Evolutionary conservation across 331 rosid species (phyloP).

Genomic region (Rhamnella rubrinervis): DNA sequence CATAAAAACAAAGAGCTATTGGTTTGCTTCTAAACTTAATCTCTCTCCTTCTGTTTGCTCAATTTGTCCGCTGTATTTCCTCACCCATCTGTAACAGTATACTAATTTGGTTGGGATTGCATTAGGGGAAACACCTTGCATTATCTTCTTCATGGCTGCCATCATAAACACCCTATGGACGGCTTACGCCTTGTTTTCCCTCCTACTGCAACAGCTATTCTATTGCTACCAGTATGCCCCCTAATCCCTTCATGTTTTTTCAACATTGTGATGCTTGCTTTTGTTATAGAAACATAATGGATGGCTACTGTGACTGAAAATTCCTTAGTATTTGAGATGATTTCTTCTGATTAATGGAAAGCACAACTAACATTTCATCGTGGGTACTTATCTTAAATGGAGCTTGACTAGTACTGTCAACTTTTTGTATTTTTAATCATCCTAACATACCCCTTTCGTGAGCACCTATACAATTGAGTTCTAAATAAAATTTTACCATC

Average conservation of each 20-base stretch:
- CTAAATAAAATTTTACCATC: slow-evolving; percentile 26
- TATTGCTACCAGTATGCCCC: slow-evolving; percentile 62
- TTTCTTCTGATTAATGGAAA: slow-evolving; percentile 9
- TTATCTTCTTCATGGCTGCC: slow-evolving; percentile 97
- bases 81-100: neutral
- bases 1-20: slow-evolving; percentile 80
- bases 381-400: neutral
- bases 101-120: slow-evolving; percentile 14
- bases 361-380: neutral
- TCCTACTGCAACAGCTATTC: slow-evolving; percentile 82
- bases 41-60: neutral
- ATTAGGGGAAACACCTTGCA: slow-evolving; percentile 85
- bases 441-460: neutral
- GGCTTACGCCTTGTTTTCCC: slow-evolving; percentile 95
- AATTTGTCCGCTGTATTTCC: neutral
- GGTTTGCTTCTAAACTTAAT: slow-evolving; percentile 44
- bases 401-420: neutral
- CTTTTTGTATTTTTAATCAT: neutral
- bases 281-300: neutral
- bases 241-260: neutral
- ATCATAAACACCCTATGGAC: slow-evolving; percentile 98
- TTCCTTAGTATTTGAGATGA: neutral
- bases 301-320: neutral
- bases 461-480: slow-evolving; percentile 4
- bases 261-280: neutral